Base-by-base conservation (phyloP, 345 rosid genomes). In the Fremontodendron californicum region DNA sequence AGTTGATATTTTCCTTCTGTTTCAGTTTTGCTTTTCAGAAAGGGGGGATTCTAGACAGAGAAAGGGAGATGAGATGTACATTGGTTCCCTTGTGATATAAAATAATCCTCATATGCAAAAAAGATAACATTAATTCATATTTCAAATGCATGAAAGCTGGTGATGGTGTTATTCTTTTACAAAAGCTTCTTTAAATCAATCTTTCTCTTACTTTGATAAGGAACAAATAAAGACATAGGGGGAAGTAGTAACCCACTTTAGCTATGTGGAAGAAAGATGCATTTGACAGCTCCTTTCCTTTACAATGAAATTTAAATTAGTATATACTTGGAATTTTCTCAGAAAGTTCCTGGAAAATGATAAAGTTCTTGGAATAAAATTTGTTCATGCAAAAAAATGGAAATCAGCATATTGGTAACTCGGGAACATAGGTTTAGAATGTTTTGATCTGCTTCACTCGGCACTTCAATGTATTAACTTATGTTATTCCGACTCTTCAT, bases 201-300 rank as follows among this genome's bases (percentile, higher is more conserved):
- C 92, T 89, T 86, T 92, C 93, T 90, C 94, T 85, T 86, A 88
- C 87, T 90, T 91, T 82, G 21, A 87, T 80, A 85, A 77, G 78
- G 46, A 79, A 72, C 49, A 83, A 79, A 80, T 64, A 90, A 87
- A 87, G 88, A 54, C 84, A 76, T 79, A 77, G 89, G 89, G 87
- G 82, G 75, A 81, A 74, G 83, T 73, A 83, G 77, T 70, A 78
- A 88, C 81, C 85, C 86, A 83, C 89, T 87, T 87, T 88, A 64
- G 73, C 63, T 75, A 55, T 73, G 72, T 78, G 74, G 75, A 69
- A 74, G 42, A 65, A 72, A 79, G 21, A 35, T 33, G 25, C 77
- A 27, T 43, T 64, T 21, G 33, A 23, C 71, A 74, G 58, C 37
- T 65, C 33, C 48, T 51, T 43, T 54, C 49, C 39, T 58, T 75